phyloP scores from a whole-genome alignment of 495 filamentous ascomycete genomes.

The Lichina pygmaea region DNA sequence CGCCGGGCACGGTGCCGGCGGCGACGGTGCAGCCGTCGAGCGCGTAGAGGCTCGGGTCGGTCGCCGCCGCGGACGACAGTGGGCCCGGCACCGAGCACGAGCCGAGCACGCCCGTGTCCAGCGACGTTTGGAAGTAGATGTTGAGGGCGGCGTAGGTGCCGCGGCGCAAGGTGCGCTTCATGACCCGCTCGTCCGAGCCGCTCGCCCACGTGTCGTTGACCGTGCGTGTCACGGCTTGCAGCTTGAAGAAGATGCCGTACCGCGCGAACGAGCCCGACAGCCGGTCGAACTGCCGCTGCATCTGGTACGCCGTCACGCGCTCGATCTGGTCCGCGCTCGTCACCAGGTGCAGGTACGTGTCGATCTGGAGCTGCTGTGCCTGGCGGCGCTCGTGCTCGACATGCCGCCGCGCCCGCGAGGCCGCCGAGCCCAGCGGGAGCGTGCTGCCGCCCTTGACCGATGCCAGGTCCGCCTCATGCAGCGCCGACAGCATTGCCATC shows the following conservation, averaged over 20 bases:
- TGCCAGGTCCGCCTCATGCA: not conserved
- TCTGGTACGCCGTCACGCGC: not conserved
- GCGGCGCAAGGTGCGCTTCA: constrained; percentile 31
- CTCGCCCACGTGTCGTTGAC: constrained; percentile 28
- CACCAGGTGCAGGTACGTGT: constrained; percentile 37
- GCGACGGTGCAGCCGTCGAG: constrained; percentile 33
- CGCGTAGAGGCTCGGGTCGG: constrained; percentile 15
- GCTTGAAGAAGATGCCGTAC: constrained; percentile 24
- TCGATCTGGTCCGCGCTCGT: constrained; percentile 15
- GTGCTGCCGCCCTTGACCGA: not conserved
- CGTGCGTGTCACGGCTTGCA: constrained; percentile 23
- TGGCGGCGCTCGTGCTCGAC: not conserved
- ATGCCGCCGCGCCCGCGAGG: not conserved
- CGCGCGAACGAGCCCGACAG: constrained; percentile 6
- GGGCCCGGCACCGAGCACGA: constrained; percentile 26
- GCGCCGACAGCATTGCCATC: not conserved
- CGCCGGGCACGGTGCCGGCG: constrained; percentile 24
- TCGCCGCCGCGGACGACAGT: constrained; percentile 5
- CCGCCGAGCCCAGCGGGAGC: not conserved
- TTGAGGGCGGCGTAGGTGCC: constrained; percentile 34
- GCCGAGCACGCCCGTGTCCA: constrained; percentile 22
- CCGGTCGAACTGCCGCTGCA: too few species aligned
- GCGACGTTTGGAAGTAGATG: constrained; percentile 31
- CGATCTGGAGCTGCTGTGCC: constrained; percentile 9
- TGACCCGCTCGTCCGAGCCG: constrained; percentile 19